Evolutionary conservation across 176 grass and related monocot species (phyloP).

Genomic region (Oryza officinalis): DNA sequence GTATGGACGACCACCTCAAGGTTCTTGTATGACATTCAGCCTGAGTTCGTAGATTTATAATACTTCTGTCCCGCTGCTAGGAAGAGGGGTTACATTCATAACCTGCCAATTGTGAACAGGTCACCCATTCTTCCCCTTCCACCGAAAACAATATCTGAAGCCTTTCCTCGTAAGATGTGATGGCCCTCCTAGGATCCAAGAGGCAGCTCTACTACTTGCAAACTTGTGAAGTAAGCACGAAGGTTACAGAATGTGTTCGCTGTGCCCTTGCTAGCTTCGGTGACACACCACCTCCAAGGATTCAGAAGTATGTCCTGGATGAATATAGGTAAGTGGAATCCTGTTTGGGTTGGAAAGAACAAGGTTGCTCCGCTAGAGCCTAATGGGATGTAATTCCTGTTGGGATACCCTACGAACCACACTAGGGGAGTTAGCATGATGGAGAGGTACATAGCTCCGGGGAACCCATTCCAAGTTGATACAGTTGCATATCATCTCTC

Average conservation of each 20-base stretch:
- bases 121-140: constrained; percentile 52
- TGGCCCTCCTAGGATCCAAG: constrained; percentile 85
- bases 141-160: constrained; percentile 65
- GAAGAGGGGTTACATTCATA: too few species aligned
- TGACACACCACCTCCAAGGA: constrained; percentile 36
- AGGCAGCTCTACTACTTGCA: constrained; percentile 85
- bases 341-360: constrained; percentile 74
- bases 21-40: constrained; percentile 70
- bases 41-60: constrained; percentile 85
- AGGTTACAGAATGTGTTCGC: constrained; percentile 56
- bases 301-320: constrained; percentile 53
- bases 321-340: constrained; percentile 89
- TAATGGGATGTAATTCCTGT: constrained; percentile 69
- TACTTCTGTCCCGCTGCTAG: too few species aligned
- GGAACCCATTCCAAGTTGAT: constrained; percentile 92
- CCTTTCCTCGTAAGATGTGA: constrained; percentile 58
- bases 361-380: constrained; percentile 78
- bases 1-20: constrained; percentile 67
- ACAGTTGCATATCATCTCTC: constrained; percentile 81
- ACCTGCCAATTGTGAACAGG: constrained; percentile 63
- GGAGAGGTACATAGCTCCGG: constrained; percentile 65
- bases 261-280: constrained; percentile 10
- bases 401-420: constrained; percentile 80
- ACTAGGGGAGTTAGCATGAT: constrained; percentile 72
- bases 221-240: constrained; percentile 57